Base-by-base conservation (phyloP, 106 monocot genomes). In the Allium cepa region DNA sequence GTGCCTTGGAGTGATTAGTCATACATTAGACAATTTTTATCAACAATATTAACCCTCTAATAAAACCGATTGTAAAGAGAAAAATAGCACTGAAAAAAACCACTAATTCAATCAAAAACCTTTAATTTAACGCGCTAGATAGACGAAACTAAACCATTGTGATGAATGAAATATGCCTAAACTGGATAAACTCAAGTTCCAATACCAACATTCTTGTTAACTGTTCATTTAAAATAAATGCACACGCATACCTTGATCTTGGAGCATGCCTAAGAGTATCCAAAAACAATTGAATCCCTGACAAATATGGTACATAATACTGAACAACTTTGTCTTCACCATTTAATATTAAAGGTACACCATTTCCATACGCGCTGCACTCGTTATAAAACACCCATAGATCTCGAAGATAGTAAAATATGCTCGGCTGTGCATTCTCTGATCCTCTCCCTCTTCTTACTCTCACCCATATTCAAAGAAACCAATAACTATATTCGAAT, bases 351-450 rank as follows among this genome's bases (percentile, higher is more conserved):
- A 83, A 62, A 16, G 79, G 83, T 26, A 83, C 83, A 28, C 83
- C 83, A 12, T 72, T 72, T 46, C 83, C 83, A 73, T 79, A 79
- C 26, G 76, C 83, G 67, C 88, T 88, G 84, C 84, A 88, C 65
- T 88, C 88, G 26, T 60, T 76, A 16, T 84, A 84, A 0, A 75
- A 76, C 53, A 84, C 88, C 94, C 90, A 94, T n/a, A 94, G 76
- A 77, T 94, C 94, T 15, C 58, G 77, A 7, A 94, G 84, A 74
- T 60, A 69, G 60, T 76, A 94, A 59, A 80, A 94, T 10, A 75
- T 64, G 14, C 50, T 63, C 60, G 56, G 69, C 3, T 92, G 80
- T 17, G 16, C 64, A 11, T 16, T 72, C 48, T 81, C 79, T 11
- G 16, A 47, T 12, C 73, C 79, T 68, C 76, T 82, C 76, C 86